Base-by-base conservation (phyloP, 495 filamentous ascomycete genomes). In the Xylona heveae region DNA sequence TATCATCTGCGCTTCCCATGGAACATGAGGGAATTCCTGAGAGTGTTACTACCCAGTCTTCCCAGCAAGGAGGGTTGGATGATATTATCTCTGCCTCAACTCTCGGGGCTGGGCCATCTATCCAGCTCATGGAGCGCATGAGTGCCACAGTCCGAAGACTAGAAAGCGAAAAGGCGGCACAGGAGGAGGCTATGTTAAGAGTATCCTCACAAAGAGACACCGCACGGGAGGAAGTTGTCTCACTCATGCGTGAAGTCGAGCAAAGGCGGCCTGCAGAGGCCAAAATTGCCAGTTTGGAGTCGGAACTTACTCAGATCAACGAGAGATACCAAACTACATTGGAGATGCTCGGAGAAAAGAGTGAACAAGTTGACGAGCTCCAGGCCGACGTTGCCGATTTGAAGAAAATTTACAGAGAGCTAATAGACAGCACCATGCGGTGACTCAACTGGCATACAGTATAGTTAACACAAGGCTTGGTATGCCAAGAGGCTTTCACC, bases 71-170 rank as follows among this genome's bases (percentile, higher is more conserved):
- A n/a, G n/a, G n/a, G n/a, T n/a, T n/a, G 42, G 77, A 84, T 42
- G 85, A 95, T 42, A 74, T 94, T 48, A 65, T 91, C 19, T 88
- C 78, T 9, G 80, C 79, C 12, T 88, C 79, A 2, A 91, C 88
- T 5, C 70, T 77, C 13, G 83, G 71, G 4, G 80, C 88, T 0
- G 88, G 88, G 0, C 88, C 88, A 3, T 85, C 78, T 3, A 85
- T 99, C 2, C 88, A 95, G 50, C 64, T 99, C 0, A 82, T 99
- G 4, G 88, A 95, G 51, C 75, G 90, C 27, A 93, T 99, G 85
- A 81, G 74, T 39, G 78, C 84, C 22, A 76, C 82, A 1, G 80
- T 99, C 15, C 74, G 88, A 18, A 68, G 85, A 3, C 58, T 97
- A 0, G 90, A 95, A 46, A 79, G 73, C 38, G 90, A 95, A 44